Conservation (phyloP, 192 early-diverging fungal species). For the Coemansia sp. region DNA sequence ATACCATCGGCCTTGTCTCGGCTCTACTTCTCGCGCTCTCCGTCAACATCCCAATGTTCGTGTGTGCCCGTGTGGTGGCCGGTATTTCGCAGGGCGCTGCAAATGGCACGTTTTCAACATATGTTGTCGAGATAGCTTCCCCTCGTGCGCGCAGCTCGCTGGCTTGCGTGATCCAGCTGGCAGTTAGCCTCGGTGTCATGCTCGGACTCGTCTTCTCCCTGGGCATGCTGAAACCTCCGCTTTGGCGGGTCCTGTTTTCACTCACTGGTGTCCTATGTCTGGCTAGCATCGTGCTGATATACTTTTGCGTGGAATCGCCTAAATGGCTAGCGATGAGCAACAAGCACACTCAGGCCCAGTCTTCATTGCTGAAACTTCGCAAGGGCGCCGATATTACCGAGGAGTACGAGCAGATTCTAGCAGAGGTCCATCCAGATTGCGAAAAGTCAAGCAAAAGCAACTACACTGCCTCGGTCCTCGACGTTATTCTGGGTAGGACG, state of each 20-base stretch:
- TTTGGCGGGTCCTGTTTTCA: slow-evolving; percentile 71
- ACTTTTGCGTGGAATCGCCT: no score
- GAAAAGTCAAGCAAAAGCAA: neutral
- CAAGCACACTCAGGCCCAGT: slow-evolving; percentile 53
- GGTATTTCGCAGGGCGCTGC: slow-evolving; percentile 73
- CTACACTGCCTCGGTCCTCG: slow-evolving; percentile 43
- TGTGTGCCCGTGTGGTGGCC: slow-evolving; percentile 64
- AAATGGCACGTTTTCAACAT: no score
- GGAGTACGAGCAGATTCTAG: slow-evolving; percentile 59
- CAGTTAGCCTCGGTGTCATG: slow-evolving; percentile 73
- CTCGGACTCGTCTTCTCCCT: slow-evolving; percentile 62
- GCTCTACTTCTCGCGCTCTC: slow-evolving; percentile 59
- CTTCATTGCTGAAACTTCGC: slow-evolving; percentile 57
- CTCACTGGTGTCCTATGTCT: slow-evolving; percentile 60
- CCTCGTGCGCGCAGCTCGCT: slow-evolving; percentile 65
- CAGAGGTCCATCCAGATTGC: neutral
- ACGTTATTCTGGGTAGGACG: slow-evolving; percentile 55
- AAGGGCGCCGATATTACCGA: slow-evolving; percentile 46
- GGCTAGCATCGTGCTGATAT: slow-evolving; percentile 51
- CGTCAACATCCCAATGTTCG: slow-evolving; percentile 60
- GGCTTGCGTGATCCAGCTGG: slow-evolving; percentile 68
- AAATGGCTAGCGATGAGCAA: slow-evolving; percentile 64
- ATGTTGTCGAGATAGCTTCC: slow-evolving; percentile 79
- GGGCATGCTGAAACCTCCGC: slow-evolving; percentile 56
- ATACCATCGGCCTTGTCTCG: slow-evolving; percentile 62